These are phyloP conservation scores for Arthrobotrys sinensis DNA, from an alignment of 2,329 filamentous ascomycete genomes.

Conservation along the genomic window DNA sequence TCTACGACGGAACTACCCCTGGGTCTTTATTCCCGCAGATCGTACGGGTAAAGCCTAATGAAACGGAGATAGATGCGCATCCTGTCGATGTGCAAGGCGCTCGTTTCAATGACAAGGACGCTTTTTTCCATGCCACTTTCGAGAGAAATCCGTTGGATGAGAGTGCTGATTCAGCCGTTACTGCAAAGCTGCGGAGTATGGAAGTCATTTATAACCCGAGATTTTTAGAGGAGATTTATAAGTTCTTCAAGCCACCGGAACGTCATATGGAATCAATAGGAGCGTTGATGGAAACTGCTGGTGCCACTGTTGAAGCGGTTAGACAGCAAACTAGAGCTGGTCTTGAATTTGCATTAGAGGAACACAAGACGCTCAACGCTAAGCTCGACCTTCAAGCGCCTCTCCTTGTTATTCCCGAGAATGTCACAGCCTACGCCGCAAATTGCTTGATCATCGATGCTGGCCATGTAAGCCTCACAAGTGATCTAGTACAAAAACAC, in stretches of 20 bases:
- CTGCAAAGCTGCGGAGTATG: slow-evolving; percentile 91
- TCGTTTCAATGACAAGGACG: slow-evolving; percentile 39
- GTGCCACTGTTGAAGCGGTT: slow-evolving; percentile 93
- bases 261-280: slow-evolving; percentile 98
- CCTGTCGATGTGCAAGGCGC: slow-evolving; percentile 59
- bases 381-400: slow-evolving; percentile 96
- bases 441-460: slow-evolving; percentile 95
- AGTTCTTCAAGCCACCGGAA: slow-evolving; percentile 96
- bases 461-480: slow-evolving; percentile 93
- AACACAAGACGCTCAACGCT: slow-evolving; percentile 98
- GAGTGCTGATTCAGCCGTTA: slow-evolving; percentile 90
- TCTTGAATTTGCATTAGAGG: slow-evolving; percentile 94
- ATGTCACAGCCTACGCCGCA: slow-evolving; percentile 83
- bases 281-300: slow-evolving; percentile 93
- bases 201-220: slow-evolving; percentile 98
- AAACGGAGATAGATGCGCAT: slow-evolving; percentile 74
- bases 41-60: slow-evolving; percentile 83
- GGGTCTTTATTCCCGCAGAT: slow-evolving; percentile 95
- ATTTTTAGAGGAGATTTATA: slow-evolving; percentile 89
- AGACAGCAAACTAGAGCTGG: slow-evolving; percentile 96
- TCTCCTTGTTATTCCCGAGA: slow-evolving; percentile 95
- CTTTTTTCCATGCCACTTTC: slow-evolving; percentile 91
- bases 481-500: slow-evolving; percentile 91
- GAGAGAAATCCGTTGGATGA: slow-evolving; percentile 96
- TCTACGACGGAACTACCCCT: slow-evolving; percentile 95